Evolutionary conservation across 2,329 filamentous ascomycete species (phyloP).

Genomic region (Cadophora sp.): DNA sequence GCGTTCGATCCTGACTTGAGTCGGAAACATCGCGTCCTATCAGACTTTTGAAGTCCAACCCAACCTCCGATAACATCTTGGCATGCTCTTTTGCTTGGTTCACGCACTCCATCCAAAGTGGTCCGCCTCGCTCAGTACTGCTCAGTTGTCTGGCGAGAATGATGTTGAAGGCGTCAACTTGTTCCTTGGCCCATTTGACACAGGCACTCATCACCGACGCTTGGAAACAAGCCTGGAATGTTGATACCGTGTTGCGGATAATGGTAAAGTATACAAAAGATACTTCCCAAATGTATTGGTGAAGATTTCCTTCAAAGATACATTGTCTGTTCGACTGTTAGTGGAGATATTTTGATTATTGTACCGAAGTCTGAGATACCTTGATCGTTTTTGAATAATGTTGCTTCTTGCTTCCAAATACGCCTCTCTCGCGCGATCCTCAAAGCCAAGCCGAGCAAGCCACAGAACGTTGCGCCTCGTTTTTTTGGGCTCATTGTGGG

Average conservation of each 20-base stretch:
- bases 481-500: slow-evolving; percentile 76
- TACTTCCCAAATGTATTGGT: slow-evolving; percentile 92
- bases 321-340: slow-evolving; percentile 70
- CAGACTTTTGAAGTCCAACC: slow-evolving; percentile 86
- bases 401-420: slow-evolving; percentile 82
- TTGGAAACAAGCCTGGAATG: slow-evolving; percentile 88
- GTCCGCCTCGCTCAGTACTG: slow-evolving; percentile 78
- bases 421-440: slow-evolving; percentile 85
- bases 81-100: slow-evolving; percentile 82
- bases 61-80: slow-evolving; percentile 80
- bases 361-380: slow-evolving; percentile 58
- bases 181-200: slow-evolving; percentile 97
- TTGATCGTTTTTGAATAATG: slow-evolving; percentile 80
- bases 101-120: slow-evolving; percentile 84
- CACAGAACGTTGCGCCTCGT: slow-evolving; percentile 84
- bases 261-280: slow-evolving; percentile 96
- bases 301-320: slow-evolving; percentile 92
- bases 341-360: neutral
- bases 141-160: slow-evolving; percentile 85
- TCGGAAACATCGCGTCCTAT: slow-evolving; percentile 64
- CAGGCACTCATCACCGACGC: slow-evolving; percentile 89
- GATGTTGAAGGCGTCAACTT: slow-evolving; percentile 88
- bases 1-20: slow-evolving; percentile 35
- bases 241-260: slow-evolving; percentile 90
- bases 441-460: slow-evolving; percentile 86